These are phyloP conservation scores for Poronia punctata DNA, from an alignment of 495 filamentous ascomycete genomes.

Conservation along the genomic window DNA sequence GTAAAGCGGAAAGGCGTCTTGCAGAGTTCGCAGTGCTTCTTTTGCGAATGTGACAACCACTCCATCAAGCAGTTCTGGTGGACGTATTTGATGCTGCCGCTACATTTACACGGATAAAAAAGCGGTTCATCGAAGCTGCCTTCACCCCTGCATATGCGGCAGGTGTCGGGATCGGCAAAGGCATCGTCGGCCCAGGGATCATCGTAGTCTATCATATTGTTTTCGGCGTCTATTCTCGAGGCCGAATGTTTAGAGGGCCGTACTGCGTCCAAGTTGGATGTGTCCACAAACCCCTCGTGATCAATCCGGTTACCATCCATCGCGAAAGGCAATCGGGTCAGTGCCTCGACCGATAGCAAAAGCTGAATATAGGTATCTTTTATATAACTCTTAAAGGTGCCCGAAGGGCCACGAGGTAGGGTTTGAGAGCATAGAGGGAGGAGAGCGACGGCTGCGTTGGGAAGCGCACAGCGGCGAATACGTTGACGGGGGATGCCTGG, in stretches of 20 bases:
- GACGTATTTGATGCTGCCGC: conserved; percentile 95
- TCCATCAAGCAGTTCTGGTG: conserved; percentile 97
- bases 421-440: no score
- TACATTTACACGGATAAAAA: conserved; percentile 98
- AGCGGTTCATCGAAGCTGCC: conserved; percentile 76
- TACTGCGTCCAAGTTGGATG: no score
- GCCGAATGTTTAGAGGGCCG: conserved; percentile 18
- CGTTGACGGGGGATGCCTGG: no score
- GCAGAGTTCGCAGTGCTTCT: conserved; percentile 98
- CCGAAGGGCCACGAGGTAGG: no score
- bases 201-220: conserved; percentile 5
- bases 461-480: no score
- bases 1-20: conserved; percentile 97
- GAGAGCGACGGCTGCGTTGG: no score
- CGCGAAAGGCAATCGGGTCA: no score
- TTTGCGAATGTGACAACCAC: conserved; percentile 95
- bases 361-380: no score
- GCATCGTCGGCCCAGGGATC: conserved; percentile 15
- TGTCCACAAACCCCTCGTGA: no score
- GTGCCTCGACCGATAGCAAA: no score
- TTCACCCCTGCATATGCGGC: conserved; percentile 91
- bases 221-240: conserved; percentile 1
- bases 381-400: no score
- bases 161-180: conserved; percentile 63
- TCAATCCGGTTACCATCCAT: no score